phyloP scores from a whole-genome alignment of 345 rosid genomes.

The Nasturtium officinale region DNA sequence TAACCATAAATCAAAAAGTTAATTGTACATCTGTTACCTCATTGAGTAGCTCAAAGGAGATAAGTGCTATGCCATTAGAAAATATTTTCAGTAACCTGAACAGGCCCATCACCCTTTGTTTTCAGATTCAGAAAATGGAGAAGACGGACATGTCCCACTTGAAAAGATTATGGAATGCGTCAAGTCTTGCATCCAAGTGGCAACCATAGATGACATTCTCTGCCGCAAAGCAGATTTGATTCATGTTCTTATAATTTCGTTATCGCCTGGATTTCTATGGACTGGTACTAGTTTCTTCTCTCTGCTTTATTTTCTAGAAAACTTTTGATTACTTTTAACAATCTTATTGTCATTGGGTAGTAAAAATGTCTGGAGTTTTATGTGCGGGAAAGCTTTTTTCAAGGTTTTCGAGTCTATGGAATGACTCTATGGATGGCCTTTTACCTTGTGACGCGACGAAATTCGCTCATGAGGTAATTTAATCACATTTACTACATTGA shows the following conservation, averaged over 20 bases:
- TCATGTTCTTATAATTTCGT: conserved; percentile 50
- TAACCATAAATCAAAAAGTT: background rate
- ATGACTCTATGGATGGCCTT: conserved; percentile 46
- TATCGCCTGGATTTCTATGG: conserved; percentile 81
- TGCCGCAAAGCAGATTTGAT: conserved; percentile 58
- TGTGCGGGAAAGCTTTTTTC: conserved; percentile 73
- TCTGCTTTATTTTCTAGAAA: conserved; percentile 1
- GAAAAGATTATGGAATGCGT: conserved; percentile 74
- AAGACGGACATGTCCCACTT: conserved; percentile 56
- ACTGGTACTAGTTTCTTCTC: conserved; percentile 58
- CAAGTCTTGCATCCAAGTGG: conserved; percentile 67
- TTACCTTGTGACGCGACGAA: conserved; percentile 44
- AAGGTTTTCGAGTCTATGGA: conserved; percentile 50
- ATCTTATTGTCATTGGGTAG: conserved; percentile 50
- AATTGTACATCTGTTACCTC: background rate
- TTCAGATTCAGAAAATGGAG: conserved; percentile 62
- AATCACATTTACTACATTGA: background rate
- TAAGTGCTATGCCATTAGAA: conserved; percentile 1
- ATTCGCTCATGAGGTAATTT: conserved; percentile 68
- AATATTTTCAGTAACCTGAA: conserved; percentile 22
- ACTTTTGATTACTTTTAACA: conserved; percentile 9
- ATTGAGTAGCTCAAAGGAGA: conserved; percentile 9
- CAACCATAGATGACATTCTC: conserved; percentile 58
- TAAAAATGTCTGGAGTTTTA: conserved; percentile 72
- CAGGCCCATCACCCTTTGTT: conserved; percentile 5